Evolutionary conservation across 2,329 filamentous ascomycete species (phyloP).

Genomic region (Diaporthe humulicola): DNA sequence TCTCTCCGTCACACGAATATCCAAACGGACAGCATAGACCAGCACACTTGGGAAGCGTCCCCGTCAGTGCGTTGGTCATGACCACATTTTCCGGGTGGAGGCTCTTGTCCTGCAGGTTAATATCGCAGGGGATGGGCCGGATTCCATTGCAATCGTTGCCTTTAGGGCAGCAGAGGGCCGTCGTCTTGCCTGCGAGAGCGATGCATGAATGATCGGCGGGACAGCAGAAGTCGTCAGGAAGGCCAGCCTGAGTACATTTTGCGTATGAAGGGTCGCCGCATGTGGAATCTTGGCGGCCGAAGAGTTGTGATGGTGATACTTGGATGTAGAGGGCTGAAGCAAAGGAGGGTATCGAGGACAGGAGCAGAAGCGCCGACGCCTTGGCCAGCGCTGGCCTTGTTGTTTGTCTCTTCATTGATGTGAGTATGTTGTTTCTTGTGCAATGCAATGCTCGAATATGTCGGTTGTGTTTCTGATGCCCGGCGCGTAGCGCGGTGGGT

Average conservation of each 20-base stretch:
- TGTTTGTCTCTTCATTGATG: constrained; percentile 32
- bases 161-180: constrained; percentile 78
- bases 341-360: constrained; percentile 35
- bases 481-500: constrained; percentile 34
- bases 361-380: constrained; percentile 30
- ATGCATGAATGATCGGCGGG: constrained; percentile 66
- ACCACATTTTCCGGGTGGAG: constrained; percentile 69
- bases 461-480: constrained; percentile 24
- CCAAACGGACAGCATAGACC: constrained; percentile 79
- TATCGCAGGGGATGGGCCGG: constrained; percentile 74
- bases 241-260: constrained; percentile 64
- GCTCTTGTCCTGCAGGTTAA: constrained; percentile 70
- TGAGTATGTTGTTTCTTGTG: constrained; percentile 27
- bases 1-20: constrained; percentile 69
- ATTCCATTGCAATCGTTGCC: constrained; percentile 72
- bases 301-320: constrained; percentile 29
- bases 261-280: constrained; percentile 50
- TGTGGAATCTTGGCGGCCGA: constrained; percentile 34
- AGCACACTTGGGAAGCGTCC: constrained; percentile 70
- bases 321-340: constrained; percentile 36
- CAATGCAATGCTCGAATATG: constrained; percentile 14
- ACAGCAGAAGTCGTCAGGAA: constrained; percentile 79
- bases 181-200: constrained; percentile 73
- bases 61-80: constrained; percentile 74
- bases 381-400: constrained; percentile 19